phyloP scores from a whole-genome alignment of 2,329 filamentous ascomycete species.

The Proliferodiscus dingleyae region DNA sequence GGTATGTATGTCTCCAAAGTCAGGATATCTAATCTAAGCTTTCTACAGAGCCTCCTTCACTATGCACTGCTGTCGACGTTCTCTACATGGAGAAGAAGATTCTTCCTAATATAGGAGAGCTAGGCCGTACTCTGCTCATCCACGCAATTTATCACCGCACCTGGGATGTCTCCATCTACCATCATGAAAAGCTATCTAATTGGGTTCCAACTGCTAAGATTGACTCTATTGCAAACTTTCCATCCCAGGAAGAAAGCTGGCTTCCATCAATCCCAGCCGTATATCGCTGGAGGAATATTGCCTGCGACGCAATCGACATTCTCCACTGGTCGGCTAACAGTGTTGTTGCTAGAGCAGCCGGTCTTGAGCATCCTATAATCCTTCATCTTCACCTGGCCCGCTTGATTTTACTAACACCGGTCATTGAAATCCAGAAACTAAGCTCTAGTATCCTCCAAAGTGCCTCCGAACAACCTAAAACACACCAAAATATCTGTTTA shows the following conservation, averaged over 20 bases:
- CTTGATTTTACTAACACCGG: slow-evolving; percentile 37
- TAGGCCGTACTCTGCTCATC: slow-evolving; percentile 43
- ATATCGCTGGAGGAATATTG: slow-evolving; percentile 41
- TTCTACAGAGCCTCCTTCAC: slow-evolving; percentile 26
- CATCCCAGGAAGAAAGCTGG: slow-evolving; percentile 37
- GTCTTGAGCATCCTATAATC: slow-evolving; percentile 40
- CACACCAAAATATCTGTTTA: neutral
- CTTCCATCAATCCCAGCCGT: slow-evolving; percentile 43
- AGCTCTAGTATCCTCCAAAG: too few species aligned
- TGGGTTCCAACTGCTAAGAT: slow-evolving; percentile 41
- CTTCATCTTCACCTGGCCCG: slow-evolving; percentile 39
- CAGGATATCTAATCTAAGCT: too few species aligned
- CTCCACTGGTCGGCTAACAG: slow-evolving; percentile 41
- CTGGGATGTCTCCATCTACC: slow-evolving; percentile 44
- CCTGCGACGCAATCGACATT: slow-evolving; percentile 39
- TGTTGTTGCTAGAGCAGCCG: slow-evolving; percentile 34
- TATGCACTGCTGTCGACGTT: slow-evolving; percentile 39
- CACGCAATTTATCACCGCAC: slow-evolving; percentile 46
- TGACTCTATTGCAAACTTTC: slow-evolving; percentile 30
- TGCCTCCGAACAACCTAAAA: slow-evolving; percentile 11
- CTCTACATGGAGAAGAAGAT: slow-evolving; percentile 46
- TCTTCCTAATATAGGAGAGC: slow-evolving; percentile 40
- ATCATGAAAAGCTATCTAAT: slow-evolving; percentile 40
- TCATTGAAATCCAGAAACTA: slow-evolving; percentile 20
- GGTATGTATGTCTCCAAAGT: too few species aligned